Base-by-base conservation (phyloP, 2,329 filamentous ascomycete genomes). In the Phaeosphaeriaceae sp. region DNA sequence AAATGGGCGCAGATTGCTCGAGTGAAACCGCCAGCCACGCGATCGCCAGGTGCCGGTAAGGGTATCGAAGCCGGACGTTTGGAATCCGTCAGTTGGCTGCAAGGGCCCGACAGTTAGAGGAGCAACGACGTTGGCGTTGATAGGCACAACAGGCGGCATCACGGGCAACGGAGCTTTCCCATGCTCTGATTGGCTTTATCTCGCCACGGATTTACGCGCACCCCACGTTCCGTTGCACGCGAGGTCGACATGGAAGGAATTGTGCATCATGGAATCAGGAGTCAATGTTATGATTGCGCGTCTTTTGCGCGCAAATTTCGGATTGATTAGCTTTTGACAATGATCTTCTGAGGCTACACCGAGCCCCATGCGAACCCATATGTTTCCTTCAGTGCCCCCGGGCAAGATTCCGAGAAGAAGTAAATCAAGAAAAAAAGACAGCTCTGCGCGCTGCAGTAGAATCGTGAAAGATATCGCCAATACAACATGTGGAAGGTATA, bases 341-440 rank as follows among this genome's bases (percentile, higher is more conserved):
- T 28, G 15, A 24, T 19, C 17, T 49, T 30, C 47, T 13, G 24
- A 24, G 47, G 23, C 47, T 49, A n/a, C 22, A 19, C 13, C 43
- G 23, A 52, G 35, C 23, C 24, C 26, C 40, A 32, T 46, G 19
- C 30, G 28, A 28, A 21, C 30, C 51, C 40, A 21, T 15, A 53
- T 53, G 24, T 46, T 46, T n/a, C 42, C n/a, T 15, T 32, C 40
- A 17, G 15, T 47, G 11, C 11, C 23, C 23, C 17, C 9, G 26
- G 26, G 26, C 26, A 46, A 22, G 23, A 17, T 47, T 53, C 40
- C 51, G 21, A 32, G 51, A n/a, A 53, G 51, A 53, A 28, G 19
- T 22, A 28, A 22, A 46, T 13, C 40, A 47, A 52, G 32, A 53
- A 15, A 53, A 53, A n/a, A 15, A 54, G 22, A 48, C 30, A 32